Evolutionary conservation across 441 rosid genomes (phyloP), one percentile per base, ranked within the genome.

Genomic region (Manihot esculenta): DNA sequence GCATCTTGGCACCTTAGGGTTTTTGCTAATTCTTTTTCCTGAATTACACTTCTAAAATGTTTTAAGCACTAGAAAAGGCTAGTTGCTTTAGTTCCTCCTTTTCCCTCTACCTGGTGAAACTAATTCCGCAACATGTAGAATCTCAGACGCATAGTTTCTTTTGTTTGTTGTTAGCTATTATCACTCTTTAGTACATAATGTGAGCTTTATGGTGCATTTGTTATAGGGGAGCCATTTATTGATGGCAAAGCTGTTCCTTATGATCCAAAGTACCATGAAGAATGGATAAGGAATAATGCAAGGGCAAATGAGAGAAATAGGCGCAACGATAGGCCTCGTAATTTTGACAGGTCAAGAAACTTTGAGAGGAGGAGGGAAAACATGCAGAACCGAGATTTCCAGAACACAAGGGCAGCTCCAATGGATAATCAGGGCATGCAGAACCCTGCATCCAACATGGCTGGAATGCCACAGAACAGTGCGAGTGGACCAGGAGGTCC

Each of bases 231-330:
- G 68, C 99, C 99, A 64, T 94, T 94, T 78, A 92, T 94, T 60
- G 83, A 92, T 65, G 99, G 99, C 62, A 77, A 88, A 78, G 97
- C 99, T 57, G 97, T 89, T 73, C 98, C 98, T 0, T 92, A 94
- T 82, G 99, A 94, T 71, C 91, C 93, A 5, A 90, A 90, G 84
- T 92, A 90, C 68, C 97, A 92, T 23, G 97, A 94, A 78, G 98
- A 95, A 76, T 92, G 99, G 99, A 79, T 90, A 62, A 90, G 94
- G 81, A 94, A 94, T 85, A 87, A 88, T 74, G 86, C 86, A 2
- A 81, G 62, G 60, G 98, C 98, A 18, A 88, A 81, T 26, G 97
- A 92, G 64, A 85, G 99, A 62, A 94, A 94, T 73, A 81, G 88
- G 74, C 89, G 93, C 48, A 70, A 90, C 67, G 93, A 89, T 69